phyloP scores from a whole-genome alignment of 352 stramenopile species.

The Globisporangium okanoganense region DNA sequence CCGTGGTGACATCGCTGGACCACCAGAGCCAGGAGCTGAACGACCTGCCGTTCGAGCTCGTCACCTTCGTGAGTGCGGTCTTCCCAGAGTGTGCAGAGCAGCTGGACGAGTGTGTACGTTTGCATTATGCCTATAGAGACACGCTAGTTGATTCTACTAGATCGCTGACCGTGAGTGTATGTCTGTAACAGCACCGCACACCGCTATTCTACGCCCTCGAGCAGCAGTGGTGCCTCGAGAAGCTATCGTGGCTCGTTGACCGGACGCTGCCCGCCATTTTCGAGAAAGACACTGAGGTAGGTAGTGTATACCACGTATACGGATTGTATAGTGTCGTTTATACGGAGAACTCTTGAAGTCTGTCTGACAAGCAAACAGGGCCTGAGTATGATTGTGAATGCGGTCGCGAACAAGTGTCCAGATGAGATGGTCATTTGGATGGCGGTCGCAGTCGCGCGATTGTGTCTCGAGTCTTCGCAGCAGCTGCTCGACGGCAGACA shows the following conservation, averaged over 20 bases:
- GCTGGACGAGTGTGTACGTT: constrained; percentile 29
- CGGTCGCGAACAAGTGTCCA: constrained; percentile 32
- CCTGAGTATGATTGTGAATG: constrained; percentile 36
- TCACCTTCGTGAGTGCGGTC: constrained; percentile 23
- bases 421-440: constrained; percentile 55
- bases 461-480: constrained; percentile 19
- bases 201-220: constrained; percentile 45
- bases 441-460: constrained; percentile 38
- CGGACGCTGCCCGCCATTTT: constrained; percentile 30
- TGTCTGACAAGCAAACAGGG: constrained; percentile 19
- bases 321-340: not conserved
- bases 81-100: constrained; percentile 19
- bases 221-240: constrained; percentile 34
- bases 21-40: constrained; percentile 2
- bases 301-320: constrained; percentile 9
- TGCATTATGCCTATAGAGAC: not conserved
- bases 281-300: constrained; percentile 46
- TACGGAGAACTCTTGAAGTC: not conserved
- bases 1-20: constrained; percentile 22
- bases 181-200: constrained; percentile 18
- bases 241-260: constrained; percentile 53
- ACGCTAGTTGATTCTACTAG: too few species aligned
- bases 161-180: not conserved
- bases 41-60: constrained; percentile 30
- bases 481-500: constrained; percentile 33